Evolutionary conservation across 805 yeast genomes (phyloP).

Genomic region (Wickerhamomyces strasburgensis): DNA sequence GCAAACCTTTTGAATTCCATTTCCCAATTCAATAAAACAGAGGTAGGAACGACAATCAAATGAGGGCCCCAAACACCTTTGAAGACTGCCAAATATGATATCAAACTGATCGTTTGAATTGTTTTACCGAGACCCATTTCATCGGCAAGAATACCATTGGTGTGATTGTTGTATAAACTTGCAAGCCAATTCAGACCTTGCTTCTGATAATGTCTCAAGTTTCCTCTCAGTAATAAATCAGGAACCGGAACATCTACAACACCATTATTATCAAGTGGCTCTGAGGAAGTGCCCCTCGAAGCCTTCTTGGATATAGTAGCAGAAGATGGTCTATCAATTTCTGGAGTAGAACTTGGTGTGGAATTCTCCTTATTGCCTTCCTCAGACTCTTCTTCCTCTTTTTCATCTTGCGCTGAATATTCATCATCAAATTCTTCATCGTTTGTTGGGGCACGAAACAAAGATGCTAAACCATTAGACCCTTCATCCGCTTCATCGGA

Average conservation of each 20-base stretch:
- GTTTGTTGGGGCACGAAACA: constrained; percentile 29
- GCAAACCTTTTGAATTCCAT: constrained; percentile 98
- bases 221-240: constrained; percentile 64
- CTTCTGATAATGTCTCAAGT: constrained; percentile 84
- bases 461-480: constrained; percentile 28
- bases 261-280: constrained; percentile 26
- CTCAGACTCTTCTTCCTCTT: constrained; percentile 16
- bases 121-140: constrained; percentile 99
- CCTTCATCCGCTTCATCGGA: constrained; percentile 13
- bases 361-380: constrained; percentile 18
- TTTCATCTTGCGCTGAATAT: constrained; percentile 22
- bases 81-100: constrained; percentile 87
- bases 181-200: constrained; percentile 98
- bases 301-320: constrained; percentile 9
- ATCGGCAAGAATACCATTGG: constrained; percentile 96
- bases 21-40: constrained; percentile 97
- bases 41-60: constrained; percentile 92
- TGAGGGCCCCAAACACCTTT: constrained; percentile 98
- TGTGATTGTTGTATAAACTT: constrained; percentile 82
- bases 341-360: constrained; percentile 35
- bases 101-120: constrained; percentile 85
- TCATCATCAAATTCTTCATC: constrained; percentile 34
- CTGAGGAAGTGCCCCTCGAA: constrained; percentile 12
- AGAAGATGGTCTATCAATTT: constrained; percentile 17
- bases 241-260: constrained; percentile 79